Conservation (phyloP, 2,329 filamentous ascomycete genomes). For the Pseudopithomyces maydicus region DNA sequence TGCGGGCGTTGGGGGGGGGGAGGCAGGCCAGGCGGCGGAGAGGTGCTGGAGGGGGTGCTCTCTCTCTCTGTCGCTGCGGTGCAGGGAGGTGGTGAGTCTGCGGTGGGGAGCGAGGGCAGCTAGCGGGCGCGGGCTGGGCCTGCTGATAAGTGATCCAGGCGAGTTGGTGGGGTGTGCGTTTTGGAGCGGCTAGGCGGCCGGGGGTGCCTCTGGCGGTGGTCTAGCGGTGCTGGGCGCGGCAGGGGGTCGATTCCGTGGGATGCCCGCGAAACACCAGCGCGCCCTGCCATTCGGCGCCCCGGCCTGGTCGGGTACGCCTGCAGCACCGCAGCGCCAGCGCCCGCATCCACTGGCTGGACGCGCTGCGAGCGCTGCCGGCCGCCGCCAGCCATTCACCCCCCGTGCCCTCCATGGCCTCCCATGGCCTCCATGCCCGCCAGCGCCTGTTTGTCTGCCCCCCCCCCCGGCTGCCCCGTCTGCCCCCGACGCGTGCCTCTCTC, state of each 20-base stretch:
- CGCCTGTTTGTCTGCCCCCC: neutral
- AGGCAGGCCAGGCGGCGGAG: neutral
- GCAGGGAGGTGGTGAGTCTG: slow-evolving; percentile 17
- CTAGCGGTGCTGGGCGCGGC: slow-evolving; percentile 2
- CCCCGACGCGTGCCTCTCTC: neutral
- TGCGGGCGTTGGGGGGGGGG: neutral
- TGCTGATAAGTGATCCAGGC: slow-evolving; percentile 23
- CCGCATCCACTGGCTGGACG: slow-evolving; percentile 30
- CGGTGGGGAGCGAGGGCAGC: slow-evolving; percentile 29
- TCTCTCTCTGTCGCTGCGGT: slow-evolving; percentile 13
- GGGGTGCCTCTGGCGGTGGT: slow-evolving; percentile 3
- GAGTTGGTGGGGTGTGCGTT: slow-evolving; percentile 6
- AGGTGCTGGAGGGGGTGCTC: slow-evolving; percentile 2
- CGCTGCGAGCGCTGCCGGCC: slow-evolving; percentile 5
- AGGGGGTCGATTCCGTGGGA: slow-evolving; percentile 27
- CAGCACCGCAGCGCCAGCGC: slow-evolving; percentile 26
- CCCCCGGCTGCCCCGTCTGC: neutral
- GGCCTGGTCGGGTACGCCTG: slow-evolving; percentile 40
- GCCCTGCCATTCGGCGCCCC: slow-evolving; percentile 38
- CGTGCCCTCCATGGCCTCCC: neutral
- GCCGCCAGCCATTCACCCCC: neutral
- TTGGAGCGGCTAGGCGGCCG: slow-evolving; percentile 3
- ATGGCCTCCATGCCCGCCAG: neutral
- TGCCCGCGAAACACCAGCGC: slow-evolving; percentile 24
- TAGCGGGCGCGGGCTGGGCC: slow-evolving; percentile 23